Percentiles rank a stretch among this genome's conserved stretches.
These are phyloP conservation scores for Pythium myriotylum DNA, from an alignment of 352 stramenopile species.

Conservation along the genomic window DNA sequence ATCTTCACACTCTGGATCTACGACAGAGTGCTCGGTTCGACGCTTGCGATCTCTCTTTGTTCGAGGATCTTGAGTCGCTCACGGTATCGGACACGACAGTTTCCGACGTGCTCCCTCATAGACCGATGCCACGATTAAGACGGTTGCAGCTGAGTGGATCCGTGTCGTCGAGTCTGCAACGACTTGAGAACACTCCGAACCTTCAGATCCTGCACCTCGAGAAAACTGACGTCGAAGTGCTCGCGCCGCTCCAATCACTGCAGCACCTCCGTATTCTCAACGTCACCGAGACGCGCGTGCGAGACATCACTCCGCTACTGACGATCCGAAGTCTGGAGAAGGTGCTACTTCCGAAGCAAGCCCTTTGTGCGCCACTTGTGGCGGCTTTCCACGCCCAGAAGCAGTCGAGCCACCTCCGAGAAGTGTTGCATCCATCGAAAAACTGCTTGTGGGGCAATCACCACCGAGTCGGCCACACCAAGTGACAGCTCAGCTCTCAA, in stretches of 20 bases:
- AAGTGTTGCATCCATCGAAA: conserved; percentile 20
- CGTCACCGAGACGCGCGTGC: conserved; percentile 17
- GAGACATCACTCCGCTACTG: conserved; percentile 8
- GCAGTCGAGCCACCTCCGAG: not conserved
- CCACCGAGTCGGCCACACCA: not conserved
- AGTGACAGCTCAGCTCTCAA: no score
- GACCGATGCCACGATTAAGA: conserved; percentile 1
- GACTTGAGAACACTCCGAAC: conserved; percentile 1
- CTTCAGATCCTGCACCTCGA: conserved; percentile 6
- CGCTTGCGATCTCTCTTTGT: not conserved
- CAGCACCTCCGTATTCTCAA: conserved; percentile 7
- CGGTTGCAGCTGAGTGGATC: conserved; percentile 8
- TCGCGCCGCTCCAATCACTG: not conserved
- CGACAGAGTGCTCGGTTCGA: conserved; percentile 6
- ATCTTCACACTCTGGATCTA: not conserved
- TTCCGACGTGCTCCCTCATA: not conserved
- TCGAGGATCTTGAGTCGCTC: conserved; percentile 5
- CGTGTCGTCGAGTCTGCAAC: not conserved
- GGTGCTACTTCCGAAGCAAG: conserved; percentile 15
- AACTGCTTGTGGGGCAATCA: conserved; percentile 26
- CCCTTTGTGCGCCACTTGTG: conserved; percentile 10
- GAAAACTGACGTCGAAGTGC: not conserved
- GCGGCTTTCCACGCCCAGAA: conserved; percentile 3
- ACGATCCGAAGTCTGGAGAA: conserved; percentile 5
- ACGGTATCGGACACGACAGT: conserved; percentile 1